These are phyloP conservation scores for Candida xiaguanensis DNA, from an alignment of 805 yeast species.

Conservation along the genomic window DNA sequence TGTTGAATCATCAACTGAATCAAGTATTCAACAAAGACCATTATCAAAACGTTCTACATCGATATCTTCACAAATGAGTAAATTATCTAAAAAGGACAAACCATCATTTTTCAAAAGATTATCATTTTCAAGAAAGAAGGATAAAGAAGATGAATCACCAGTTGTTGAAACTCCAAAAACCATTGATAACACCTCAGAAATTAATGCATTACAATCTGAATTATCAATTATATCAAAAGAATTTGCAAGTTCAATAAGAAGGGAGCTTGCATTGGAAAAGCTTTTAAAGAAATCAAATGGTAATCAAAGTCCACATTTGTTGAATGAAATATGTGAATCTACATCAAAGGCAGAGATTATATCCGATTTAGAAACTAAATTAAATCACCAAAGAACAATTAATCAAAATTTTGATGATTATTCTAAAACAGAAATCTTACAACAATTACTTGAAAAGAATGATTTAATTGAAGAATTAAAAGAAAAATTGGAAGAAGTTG, in stretches of 20 bases:
- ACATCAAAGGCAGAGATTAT: slow-evolving; percentile 26
- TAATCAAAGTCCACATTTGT: not conserved
- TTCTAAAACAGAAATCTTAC: slow-evolving; percentile 45
- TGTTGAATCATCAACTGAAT: not conserved
- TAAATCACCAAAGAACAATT: slow-evolving; percentile 62
- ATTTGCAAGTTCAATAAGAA: slow-evolving; percentile 64
- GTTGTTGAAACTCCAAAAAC: not conserved
- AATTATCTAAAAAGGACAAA: slow-evolving; percentile 5
- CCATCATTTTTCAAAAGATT: slow-evolving; percentile 8
- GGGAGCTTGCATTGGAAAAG: slow-evolving; percentile 62
- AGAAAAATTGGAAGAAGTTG: slow-evolving; percentile 41
- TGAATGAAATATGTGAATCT: slow-evolving; percentile 5
- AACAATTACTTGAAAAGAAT: slow-evolving; percentile 45
- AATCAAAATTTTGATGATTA: slow-evolving; percentile 47
- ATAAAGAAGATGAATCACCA: not conserved
- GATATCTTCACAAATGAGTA: slow-evolving; percentile 6
- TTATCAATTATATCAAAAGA: slow-evolving; percentile 67
- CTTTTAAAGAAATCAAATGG: slow-evolving; percentile 21
- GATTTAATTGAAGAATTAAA: slow-evolving; percentile 45
- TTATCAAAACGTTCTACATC: slow-evolving; percentile 2
- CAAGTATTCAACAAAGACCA: not conserved
- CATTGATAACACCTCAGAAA: not conserved
- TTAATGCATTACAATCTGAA: slow-evolving; percentile 2
- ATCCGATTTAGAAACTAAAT: slow-evolving; percentile 49
- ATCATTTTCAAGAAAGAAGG: slow-evolving; percentile 4